Evolutionary conservation across 208 protist genomes (phyloP), one percentile per base, ranked within the genome.

Genomic region (Trypanosoma mega): DNA sequence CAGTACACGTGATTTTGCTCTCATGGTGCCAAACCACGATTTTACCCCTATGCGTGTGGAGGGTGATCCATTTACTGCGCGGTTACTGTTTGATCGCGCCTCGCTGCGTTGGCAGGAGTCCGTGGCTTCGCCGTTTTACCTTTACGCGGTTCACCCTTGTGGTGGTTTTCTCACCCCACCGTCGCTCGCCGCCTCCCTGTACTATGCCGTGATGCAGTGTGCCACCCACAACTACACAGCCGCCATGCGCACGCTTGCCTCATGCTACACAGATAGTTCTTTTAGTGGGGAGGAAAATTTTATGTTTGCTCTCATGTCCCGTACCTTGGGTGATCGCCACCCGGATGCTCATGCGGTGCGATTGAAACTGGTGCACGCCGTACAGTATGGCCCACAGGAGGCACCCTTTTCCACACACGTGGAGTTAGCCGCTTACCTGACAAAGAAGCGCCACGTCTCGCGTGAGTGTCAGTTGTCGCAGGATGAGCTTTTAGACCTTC

Each of bases 191-290:
- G 92, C 96, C 4, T 83, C 91, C 12, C 80, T 98, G 12, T 98
- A 98, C 76, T 93, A 97, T 26, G 71, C 94, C 26, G 84, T 94
- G 21, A 72, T 97, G 51, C 85, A 94, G 63, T 91, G 94, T 54
- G 81, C 96, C 37, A 82, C 87, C 58, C 73, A 84, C 48, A 75
- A 96, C 67, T 97, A 97, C 73, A 62, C 57, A 29, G 78, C 52
- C 5, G 82, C 87, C n/a, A 82, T 96, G 68, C 76, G 80, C 39
- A 82, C 93, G 0, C 49, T 87, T 7, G 85, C 93, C 58, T 72
- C 85, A 23, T 86, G 82, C 66, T 90, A 84, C 72, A 84, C 76
- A 12, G 86, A 93, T 67, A 85, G 63, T 50, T 14, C 36, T 27
- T 80, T 87, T 49, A 82, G 63, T 34, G 23, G 66, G 1, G 85